Base-by-base conservation (phyloP, 1,284 basidiomycete genomes). In the Fomitiporia mediterranea region DNA sequence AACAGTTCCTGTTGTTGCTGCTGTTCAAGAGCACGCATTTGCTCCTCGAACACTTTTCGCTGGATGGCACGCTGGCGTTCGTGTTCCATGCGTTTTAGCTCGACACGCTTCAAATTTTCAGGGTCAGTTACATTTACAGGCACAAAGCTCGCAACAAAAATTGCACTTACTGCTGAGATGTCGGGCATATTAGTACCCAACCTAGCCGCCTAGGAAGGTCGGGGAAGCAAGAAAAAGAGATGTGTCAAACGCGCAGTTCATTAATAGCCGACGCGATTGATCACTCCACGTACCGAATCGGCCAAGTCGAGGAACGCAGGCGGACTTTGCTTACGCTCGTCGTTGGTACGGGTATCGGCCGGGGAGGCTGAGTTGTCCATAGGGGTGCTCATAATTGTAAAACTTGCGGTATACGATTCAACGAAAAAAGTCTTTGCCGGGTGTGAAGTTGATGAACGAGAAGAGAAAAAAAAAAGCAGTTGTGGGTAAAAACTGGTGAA, bases 1-100 rank as follows among this genome's bases (percentile, higher is more conserved):
- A 93, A 82, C 38, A 91, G 78, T 69, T 88, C 90, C 67, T 92
- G 87, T 17, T 86, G 85, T 71, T 97, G 94, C 69, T 94, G 88
- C 64, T 91, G 89, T 72, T 97, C 94, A 59, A 97, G 80, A 62
- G 81, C 85, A 54, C 86, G 84, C 89, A 96, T 95, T 72, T 96
- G 91, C 64, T 94, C 91, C 71, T 95, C 94, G 68, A 97, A 96
- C 65, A 91, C 74, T 70, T 86, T 89, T 67, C 92, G 85, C 70
- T 96, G 94, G 55, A 91, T 71, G 44, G 75, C 74, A 62, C 93
- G 89, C 72, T 93, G 90, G 55, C 88, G 66, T 35, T 59, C 57
- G 68, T 96, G 91, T 70, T 95, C 91, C 62, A 91, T 74, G 65
- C 92, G 89, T 70, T 94, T 96, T 66, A 92, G 77, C 70, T 94